Evolutionary conservation across 345 rosid genomes (phyloP), one percentile per base, ranked within the genome.

Genomic region (Brassica nigra): DNA sequence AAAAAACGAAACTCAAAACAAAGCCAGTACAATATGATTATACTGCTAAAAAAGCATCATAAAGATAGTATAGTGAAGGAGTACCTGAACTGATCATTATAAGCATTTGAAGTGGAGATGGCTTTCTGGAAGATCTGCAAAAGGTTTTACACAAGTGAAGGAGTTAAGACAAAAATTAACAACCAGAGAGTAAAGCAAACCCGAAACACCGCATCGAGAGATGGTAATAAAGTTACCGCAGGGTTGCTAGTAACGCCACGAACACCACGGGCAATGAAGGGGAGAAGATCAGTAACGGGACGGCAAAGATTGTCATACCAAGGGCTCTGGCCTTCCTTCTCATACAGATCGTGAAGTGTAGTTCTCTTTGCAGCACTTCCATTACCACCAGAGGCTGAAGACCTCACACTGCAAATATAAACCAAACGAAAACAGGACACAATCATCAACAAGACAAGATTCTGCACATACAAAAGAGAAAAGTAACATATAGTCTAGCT

Each of bases 221-320:
- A 18, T 28, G 36, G 3, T 30, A 6, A 23, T 12, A 2, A 42
- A 62, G 2, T 78, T 91, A 95, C 99, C 88, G 99, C 97, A 20
- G 99, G 97, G 84, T 95, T 92, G 89, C 99, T 95, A 14, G 99
- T 95, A 11, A 95, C 99, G 68, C 99, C 99, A 86, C 99, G 85
- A 42, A 95, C 99, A 5, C 99, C 99, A 74, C 85, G 91, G 70
- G 84, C 95, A 6, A 95, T 91, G 62, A 92, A 79, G 0, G 97
- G 97, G 71, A 95, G 88, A 78, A 95, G 86, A 85, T 95, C 97
- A 0, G 95, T 91, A 16, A 95, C 97, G 0, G 99, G 99, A 49
- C 99, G 87, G 87, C 97, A 95, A 30, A 95, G 94, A 83, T 92
- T 95, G 78, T 95, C 99, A 82, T 92, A 95, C 99, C 99, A 95